These are phyloP conservation scores for Thermomucor indicae-seudaticae DNA, from an alignment of 371 early-diverging fungal genomes.

Conservation along the genomic window DNA sequence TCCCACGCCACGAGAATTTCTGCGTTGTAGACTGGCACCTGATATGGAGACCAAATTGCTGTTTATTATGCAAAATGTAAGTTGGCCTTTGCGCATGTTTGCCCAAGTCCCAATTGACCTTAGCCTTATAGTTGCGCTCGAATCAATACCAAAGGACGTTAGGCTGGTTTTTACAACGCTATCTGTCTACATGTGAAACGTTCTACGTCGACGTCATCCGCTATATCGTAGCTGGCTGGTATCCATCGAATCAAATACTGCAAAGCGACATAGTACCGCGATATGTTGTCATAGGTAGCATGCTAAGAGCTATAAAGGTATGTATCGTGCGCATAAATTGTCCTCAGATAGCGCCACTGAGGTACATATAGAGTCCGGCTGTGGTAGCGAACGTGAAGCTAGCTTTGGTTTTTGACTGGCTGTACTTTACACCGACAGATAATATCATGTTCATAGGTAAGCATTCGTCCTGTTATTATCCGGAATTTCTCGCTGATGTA, in stretches of 20 bases:
- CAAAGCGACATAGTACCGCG: conserved; percentile 75
- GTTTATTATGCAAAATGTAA: conserved; percentile 65
- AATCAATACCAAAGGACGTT: conserved; percentile 56
- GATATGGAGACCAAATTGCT: conserved; percentile 73
- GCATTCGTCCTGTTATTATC: neutral
- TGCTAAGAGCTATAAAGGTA: conserved; percentile 61
- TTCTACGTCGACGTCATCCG: conserved; percentile 71
- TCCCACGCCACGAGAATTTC: conserved; percentile 61
- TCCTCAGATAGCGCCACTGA: neutral
- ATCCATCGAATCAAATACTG: conserved; percentile 73
- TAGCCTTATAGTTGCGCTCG: conserved; percentile 41
- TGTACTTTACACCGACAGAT: conserved; percentile 65
- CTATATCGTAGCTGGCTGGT: conserved; percentile 72
- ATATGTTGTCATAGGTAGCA: conserved; percentile 65
- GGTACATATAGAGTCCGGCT: conserved; percentile 30
- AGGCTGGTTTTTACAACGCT: conserved; percentile 66
- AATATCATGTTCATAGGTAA: conserved; percentile 78
- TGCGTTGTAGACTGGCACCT: conserved; percentile 60
- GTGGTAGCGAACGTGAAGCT: conserved; percentile 66
- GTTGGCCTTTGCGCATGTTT: neutral
- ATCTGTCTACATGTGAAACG: conserved; percentile 51
- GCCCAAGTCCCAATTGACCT: too few relatives aligned
- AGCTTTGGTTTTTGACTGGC: conserved; percentile 76
- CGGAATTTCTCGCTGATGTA: neutral
- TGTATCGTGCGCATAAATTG: neutral